Evolutionary conservation across 768 basidiomycete genomes (phyloP), one percentile per base, ranked within the genome.

Genomic region (Boletus sensibilis): DNA sequence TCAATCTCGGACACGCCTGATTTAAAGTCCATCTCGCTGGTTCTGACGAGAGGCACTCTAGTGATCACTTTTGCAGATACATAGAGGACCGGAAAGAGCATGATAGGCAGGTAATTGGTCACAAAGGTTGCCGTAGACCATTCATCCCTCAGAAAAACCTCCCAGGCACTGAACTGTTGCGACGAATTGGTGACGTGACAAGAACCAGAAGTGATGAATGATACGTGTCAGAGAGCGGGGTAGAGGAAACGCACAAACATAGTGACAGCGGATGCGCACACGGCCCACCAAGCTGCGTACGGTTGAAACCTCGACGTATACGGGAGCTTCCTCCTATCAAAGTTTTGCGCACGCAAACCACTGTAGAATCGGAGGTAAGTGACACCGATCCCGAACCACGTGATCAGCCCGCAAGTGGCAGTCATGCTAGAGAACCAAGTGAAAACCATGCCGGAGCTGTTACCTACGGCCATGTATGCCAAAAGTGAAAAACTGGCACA

Each of bases 321-420:
- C 0, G 84, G 81, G 18, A 85, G 75, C 0, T 66, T 73, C 14
- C 46, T 55, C 41, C 80, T 77, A 60, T 76, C 73, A 47, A 83
- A 70, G 0, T 80, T 81, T 60, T 85, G 83, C 1, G 63, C 68
- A 37, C 72, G 72, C 63, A 79, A 57, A 33, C 81, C 85, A 12
- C 72, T 66, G 55, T 71, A 70, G 67, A 80, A 80, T 29, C 76
- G 75, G 38, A 81, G 59, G 67, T 79, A 81, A 10, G 74, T 77
- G 37, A 80, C 56, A 5, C 65, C 58, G 52, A 78, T 76, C 10
- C 75, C 74, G 49, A 76, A 71, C 75, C 77, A 79, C 8, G 75
- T 74, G 31, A 72, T 64, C 42, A 79, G 58, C 14, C 78, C 77
- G 18, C 74, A 71, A 29, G 75, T 72, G 20, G 76, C 67, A 12